phyloP scores from a whole-genome alignment of 768 basidiomycete genomes.

The Tricholoma matsutake region DNA sequence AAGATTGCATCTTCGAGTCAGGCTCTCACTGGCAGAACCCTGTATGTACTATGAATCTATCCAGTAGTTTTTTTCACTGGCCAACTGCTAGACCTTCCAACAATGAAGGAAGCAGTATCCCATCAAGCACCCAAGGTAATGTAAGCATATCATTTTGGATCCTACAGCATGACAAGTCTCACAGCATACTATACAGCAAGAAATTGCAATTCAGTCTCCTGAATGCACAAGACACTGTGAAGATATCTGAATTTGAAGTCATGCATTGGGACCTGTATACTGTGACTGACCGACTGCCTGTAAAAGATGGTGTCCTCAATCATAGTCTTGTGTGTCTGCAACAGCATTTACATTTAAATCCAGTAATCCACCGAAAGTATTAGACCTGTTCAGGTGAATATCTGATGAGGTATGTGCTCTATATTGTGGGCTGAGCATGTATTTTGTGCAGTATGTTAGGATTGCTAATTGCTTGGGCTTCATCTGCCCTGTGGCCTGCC shows the following conservation, averaged over 20 bases:
- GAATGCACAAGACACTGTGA: slow-evolving; percentile 93
- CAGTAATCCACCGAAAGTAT: slow-evolving; percentile 81
- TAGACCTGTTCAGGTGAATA: slow-evolving; percentile 89
- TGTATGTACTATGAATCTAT: too few relatives aligned
- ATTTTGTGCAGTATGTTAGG: slow-evolving; percentile 41
- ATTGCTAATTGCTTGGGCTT: slow-evolving; percentile 91
- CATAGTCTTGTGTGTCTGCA: slow-evolving; percentile 67
- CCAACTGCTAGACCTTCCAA: not conserved
- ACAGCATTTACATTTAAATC: not conserved
- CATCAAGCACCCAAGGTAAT: slow-evolving; percentile 82
- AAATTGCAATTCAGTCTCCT: slow-evolving; percentile 94
- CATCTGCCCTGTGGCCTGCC: slow-evolving; percentile 87
- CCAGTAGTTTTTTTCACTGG: not conserved
- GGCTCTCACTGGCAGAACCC: too few relatives aligned
- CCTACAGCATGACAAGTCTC: not conserved
- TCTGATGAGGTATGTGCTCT: slow-evolving; percentile 71
- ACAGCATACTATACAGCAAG: too few relatives aligned
- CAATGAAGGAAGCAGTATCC: slow-evolving; percentile 81
- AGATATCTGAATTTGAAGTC: slow-evolving; percentile 94
- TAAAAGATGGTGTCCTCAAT: slow-evolving; percentile 91
- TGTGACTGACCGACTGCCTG: slow-evolving; percentile 75
- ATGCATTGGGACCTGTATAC: slow-evolving; percentile 92
- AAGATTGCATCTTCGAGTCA: too few relatives aligned
- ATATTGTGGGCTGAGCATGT: not conserved
- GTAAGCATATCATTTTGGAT: slow-evolving; percentile 41